Conservation (phyloP, 345 rosid genomes). For the Lepidium aucheri region DNA sequence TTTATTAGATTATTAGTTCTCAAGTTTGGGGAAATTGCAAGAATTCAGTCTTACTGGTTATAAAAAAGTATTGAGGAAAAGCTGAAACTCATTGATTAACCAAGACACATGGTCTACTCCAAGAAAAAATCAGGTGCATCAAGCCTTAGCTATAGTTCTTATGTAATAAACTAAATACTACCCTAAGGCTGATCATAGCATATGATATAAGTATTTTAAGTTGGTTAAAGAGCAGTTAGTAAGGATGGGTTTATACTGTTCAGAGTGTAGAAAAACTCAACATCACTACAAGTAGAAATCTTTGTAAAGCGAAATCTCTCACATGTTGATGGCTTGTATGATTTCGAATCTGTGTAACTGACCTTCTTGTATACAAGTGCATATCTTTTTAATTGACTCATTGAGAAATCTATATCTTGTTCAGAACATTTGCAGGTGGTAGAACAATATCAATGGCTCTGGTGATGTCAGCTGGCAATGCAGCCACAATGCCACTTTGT, state of each 20-base stretch:
- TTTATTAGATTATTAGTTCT: background rate
- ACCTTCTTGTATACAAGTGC: background rate
- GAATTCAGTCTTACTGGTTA: too few species aligned
- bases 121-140: background rate
- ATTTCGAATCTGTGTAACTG: background rate
- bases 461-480: conserved; percentile 19
- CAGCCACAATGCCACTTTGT: conserved; percentile 7
- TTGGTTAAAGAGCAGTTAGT: background rate
- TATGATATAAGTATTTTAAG: background rate
- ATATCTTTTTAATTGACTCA: background rate
- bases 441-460: conserved; percentile 4
- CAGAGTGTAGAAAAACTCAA: background rate
- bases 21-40: background rate
- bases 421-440: background rate
- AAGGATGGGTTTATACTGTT: background rate
- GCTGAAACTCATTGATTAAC: background rate
- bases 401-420: background rate
- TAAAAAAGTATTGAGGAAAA: too few species aligned
- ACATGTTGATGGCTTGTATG: background rate
- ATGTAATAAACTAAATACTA: background rate
- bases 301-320: background rate
- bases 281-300: background rate
- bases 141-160: background rate
- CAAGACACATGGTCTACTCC: background rate
- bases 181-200: background rate